Evolutionary conservation across 2,329 filamentous ascomycete species (phyloP).

Genomic region (Beauveria asiatica): DNA sequence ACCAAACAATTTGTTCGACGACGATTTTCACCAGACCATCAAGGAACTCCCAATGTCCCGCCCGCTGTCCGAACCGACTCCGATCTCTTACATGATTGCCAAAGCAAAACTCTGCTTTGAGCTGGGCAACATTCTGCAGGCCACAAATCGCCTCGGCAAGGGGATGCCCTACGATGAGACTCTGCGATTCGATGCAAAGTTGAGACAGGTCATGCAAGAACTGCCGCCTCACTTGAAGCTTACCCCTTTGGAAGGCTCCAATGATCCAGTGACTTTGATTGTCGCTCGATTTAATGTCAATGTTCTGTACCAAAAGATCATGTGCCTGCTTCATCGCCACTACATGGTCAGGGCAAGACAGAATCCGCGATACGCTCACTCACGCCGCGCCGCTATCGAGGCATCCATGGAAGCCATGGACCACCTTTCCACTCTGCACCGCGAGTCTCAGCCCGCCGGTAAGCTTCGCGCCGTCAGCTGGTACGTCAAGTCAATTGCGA

Average conservation of each 20-base stretch:
- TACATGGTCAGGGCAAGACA: slow-evolving; percentile 72
- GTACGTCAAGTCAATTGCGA: slow-evolving; percentile 71
- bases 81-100: slow-evolving; percentile 69
- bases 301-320: slow-evolving; percentile 78
- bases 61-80: slow-evolving; percentile 62
- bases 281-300: slow-evolving; percentile 80
- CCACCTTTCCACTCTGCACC: slow-evolving; percentile 67
- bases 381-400: slow-evolving; percentile 75
- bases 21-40: slow-evolving; percentile 64
- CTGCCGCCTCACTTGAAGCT: slow-evolving; percentile 75
- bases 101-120: slow-evolving; percentile 61
- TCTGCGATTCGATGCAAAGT: slow-evolving; percentile 49
- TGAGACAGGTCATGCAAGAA: slow-evolving; percentile 54
- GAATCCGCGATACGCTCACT: slow-evolving; percentile 76
- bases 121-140: slow-evolving; percentile 64
- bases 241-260: slow-evolving; percentile 63
- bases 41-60: slow-evolving; percentile 59
- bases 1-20: slow-evolving; percentile 72
- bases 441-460: slow-evolving; percentile 64
- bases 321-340: slow-evolving; percentile 82
- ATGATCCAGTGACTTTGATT: slow-evolving; percentile 76
- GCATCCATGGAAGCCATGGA: slow-evolving; percentile 74
- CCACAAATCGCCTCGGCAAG: slow-evolving; percentile 47
- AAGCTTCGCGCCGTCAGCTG: slow-evolving; percentile 66
- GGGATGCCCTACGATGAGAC: slow-evolving; percentile 56